phyloP scores from a whole-genome alignment of 78 protist species.

The Chrysochromulina tobinii region DNA sequence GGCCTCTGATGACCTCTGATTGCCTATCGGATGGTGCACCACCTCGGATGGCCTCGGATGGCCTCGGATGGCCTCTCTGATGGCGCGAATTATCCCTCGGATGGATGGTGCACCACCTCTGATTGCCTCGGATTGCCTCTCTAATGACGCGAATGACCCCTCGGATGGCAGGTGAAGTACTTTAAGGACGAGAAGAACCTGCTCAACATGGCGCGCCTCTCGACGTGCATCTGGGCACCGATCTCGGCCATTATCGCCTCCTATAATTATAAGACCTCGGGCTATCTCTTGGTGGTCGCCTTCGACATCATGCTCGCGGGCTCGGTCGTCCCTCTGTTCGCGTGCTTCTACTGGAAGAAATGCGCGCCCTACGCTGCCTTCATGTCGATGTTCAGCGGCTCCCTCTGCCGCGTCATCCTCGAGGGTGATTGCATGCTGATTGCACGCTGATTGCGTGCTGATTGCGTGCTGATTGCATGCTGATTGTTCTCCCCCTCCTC shows the following conservation, averaged over 20 bases:
- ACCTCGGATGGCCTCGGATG: too few species aligned
- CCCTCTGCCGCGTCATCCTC: background rate
- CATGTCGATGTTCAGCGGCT: background rate
- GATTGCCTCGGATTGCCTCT: too few species aligned
- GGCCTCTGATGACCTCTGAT: too few species aligned
- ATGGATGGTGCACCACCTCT: too few species aligned
- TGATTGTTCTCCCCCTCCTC: too few species aligned
- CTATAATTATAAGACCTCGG: background rate
- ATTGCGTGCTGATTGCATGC: too few species aligned
- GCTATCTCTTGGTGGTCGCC: constrained; percentile 27
- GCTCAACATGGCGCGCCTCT: background rate
- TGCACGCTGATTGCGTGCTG: too few species aligned
- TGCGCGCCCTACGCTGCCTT: background rate
- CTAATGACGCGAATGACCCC: too few species aligned
- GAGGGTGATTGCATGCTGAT: background rate
- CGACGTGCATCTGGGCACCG: background rate
- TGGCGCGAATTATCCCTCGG: too few species aligned
- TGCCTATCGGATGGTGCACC: too few species aligned
- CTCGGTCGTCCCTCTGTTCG: constrained; percentile 1
- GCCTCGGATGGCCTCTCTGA: too few species aligned
- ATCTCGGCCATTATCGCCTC: background rate
- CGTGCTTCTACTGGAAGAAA: background rate
- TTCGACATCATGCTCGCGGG: constrained; percentile 41
- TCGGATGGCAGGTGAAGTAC: background rate
- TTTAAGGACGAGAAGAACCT: background rate